Base-by-base conservation (phyloP, 257 asterid species). In the Scutellaria minor region DNA sequence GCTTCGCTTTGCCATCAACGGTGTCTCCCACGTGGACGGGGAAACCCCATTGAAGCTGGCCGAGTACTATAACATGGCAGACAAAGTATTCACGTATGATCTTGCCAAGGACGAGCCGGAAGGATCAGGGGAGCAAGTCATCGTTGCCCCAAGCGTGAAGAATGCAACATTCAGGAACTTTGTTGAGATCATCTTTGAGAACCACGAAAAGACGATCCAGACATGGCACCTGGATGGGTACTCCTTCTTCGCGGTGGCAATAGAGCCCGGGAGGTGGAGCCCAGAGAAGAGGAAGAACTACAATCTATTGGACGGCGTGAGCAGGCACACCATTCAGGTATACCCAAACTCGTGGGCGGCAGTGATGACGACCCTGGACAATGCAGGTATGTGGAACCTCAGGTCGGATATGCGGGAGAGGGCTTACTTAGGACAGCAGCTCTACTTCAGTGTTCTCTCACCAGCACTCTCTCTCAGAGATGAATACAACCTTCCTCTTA, bases 321-420 rank as follows among this genome's bases (percentile, higher is more conserved):
- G 91, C 79, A 82, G 89, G 81, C 78, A 84, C 79, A 86, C 81
- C n/a, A 77, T 85, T 31, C 90, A 85, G 22, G 87, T 85, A 27
- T 85, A 85, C 75, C 86, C 90, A 15, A 78, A 78, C 68, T 78
- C 90, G n/a, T 85, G 90, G 90, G 87, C 87, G 6, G 84, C 86
- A 3, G 53, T 83, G 50, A 64, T 83, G 85, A 68, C 79, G 68
- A 83, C 86, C 4, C 70, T 83, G 9, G 90, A 85, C 78, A 85
- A 85, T 35, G 87, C 87, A 0, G 90, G 90, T 20, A 78, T 83
- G 90, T 83, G 90, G 90, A 85, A 80, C 50, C 50, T 85, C 18
- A 78, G 87, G 69, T 80, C 87, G 1, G 87, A 83, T 8, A 83
- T 81, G 86, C 50, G 82, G 84, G 90, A 85, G 71, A 83, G 87